These are phyloP conservation scores for Cyclotella baltica DNA, from an alignment of 108 stramenopile species.

Conservation along the genomic window DNA sequence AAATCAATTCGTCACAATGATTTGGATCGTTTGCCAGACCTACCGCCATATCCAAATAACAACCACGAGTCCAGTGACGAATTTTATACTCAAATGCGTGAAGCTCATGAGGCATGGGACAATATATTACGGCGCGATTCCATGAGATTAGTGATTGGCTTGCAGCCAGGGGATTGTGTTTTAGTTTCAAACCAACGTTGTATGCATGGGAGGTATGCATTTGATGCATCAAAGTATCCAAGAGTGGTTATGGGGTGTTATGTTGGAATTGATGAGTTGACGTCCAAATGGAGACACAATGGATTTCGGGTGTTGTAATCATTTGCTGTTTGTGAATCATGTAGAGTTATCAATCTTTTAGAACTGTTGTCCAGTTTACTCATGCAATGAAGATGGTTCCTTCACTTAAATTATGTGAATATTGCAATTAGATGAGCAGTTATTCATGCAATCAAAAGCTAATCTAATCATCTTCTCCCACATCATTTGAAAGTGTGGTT, in stretches of 20 bases:
- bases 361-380: too few relatives aligned
- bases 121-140: constrained; percentile 65
- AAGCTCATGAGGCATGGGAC: constrained; percentile 78
- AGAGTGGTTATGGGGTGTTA: constrained; percentile 87
- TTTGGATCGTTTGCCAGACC: constrained; percentile 82
- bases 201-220: constrained; percentile 76
- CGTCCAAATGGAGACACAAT: constrained; percentile 42
- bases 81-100: constrained; percentile 59
- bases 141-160: constrained; percentile 73
- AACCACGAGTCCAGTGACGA: constrained; percentile 38
- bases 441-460: too few relatives aligned
- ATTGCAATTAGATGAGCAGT: too few relatives aligned
- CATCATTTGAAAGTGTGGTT: too few relatives aligned
- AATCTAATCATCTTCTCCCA: too few relatives aligned
- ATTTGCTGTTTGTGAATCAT: too few relatives aligned
- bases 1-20: constrained; percentile 84
- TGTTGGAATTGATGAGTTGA: constrained; percentile 57
- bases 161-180: constrained; percentile 79
- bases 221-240: constrained; percentile 52
- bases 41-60: constrained; percentile 58
- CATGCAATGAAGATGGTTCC: too few relatives aligned
- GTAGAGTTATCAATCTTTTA: too few relatives aligned
- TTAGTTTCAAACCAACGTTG: constrained; percentile 88
- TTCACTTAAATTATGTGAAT: too few relatives aligned
- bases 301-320: constrained; percentile 39